phyloP scores from a whole-genome alignment of 306 rosid species.

The cucumber (Cucumis sativus) region Cucumber_9930_V3 NC_026657.2:38114001-38114500 shows the following conservation, averaged over 20 bases:
- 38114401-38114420: not conserved
- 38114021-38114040: not conserved
- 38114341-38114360: too few relatives aligned
- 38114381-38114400: not conserved
- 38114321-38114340: too few relatives aligned
- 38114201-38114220: too few relatives aligned
- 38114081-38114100: not conserved
- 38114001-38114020: not conserved
- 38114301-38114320: too few relatives aligned
- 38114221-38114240: too few relatives aligned
- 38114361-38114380: not conserved
- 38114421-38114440: not conserved
- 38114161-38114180: not conserved
- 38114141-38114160: not conserved
- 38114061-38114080: not conserved
- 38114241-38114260: too few relatives aligned
- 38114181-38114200: too few relatives aligned
- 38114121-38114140: not conserved
- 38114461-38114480: not conserved
- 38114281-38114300: too few relatives aligned
- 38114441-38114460: not conserved
- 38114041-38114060: not conserved
- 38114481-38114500: not conserved
- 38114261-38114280: too few relatives aligned
- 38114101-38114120: not conserved